Conservation (phyloP, 1,139 yeast genomes). For the Saccharomycopsis phalli region DNA sequence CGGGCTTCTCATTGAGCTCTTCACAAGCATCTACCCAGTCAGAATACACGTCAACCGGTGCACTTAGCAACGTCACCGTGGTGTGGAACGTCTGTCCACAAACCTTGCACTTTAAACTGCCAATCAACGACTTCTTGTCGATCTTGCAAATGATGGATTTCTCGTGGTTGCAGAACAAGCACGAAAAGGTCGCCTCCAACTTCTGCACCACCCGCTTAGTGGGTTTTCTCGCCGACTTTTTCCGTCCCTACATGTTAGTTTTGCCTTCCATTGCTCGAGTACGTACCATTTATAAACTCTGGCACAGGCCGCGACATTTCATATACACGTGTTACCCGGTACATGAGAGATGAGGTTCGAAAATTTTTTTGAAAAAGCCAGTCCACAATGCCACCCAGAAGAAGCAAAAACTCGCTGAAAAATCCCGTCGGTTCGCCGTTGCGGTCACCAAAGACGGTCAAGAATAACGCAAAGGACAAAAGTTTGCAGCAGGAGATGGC, state of each 20-base stretch:
- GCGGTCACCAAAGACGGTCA: slow-evolving; percentile 14
- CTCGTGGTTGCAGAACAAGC: slow-evolving; percentile 94
- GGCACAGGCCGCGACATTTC: not conserved
- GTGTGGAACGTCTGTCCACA: slow-evolving; percentile 95
- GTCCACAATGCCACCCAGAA: slow-evolving; percentile 14
- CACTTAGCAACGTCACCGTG: slow-evolving; percentile 54
- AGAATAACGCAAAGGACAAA: slow-evolving; percentile 5
- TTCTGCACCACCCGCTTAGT: slow-evolving; percentile 69
- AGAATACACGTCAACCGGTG: slow-evolving; percentile 87
- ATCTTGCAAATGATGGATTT: slow-evolving; percentile 80
- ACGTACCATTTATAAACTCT: not conserved
- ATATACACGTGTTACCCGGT: not conserved
- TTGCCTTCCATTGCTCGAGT: not conserved
- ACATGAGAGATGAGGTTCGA: slow-evolving; percentile 11
- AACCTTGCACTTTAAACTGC: slow-evolving; percentile 80
- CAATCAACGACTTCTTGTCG: slow-evolving; percentile 81
- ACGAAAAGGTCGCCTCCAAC: slow-evolving; percentile 78
- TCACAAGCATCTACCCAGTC: slow-evolving; percentile 99
- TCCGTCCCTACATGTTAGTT: slow-evolving; percentile 34
- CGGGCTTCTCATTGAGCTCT: slow-evolving; percentile 51
- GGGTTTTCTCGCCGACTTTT: slow-evolving; percentile 81
- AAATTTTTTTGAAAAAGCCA: slow-evolving; percentile 1
- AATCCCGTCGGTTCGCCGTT: slow-evolving; percentile 8
- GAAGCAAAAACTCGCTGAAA: slow-evolving; percentile 8
- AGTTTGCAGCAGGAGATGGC: slow-evolving; percentile 1